These are phyloP conservation scores for Solanum lignicaule DNA, from an alignment of 257 asterid genomes.

Conservation along the genomic window DNA sequence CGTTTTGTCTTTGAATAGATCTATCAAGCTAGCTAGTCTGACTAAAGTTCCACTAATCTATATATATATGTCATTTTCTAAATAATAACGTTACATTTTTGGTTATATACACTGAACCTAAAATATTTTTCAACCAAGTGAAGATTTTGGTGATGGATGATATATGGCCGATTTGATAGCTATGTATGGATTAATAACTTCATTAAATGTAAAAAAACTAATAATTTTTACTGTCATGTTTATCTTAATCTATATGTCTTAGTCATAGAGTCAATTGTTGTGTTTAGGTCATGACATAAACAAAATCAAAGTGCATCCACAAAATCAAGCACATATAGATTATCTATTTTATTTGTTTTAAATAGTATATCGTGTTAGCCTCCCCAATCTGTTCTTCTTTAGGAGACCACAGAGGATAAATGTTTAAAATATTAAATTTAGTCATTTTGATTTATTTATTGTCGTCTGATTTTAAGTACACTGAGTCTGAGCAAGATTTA, in stretches of 20 bases:
- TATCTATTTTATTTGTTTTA: not conserved
- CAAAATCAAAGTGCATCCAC: not conserved
- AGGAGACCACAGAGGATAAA: not conserved
- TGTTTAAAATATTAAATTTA: not conserved
- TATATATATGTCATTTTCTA: not conserved
- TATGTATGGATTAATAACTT: not conserved
- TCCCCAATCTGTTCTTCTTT: not conserved
- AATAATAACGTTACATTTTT: not conserved
- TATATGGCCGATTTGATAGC: slow-evolving; percentile 3
- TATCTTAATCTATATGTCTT: not conserved
- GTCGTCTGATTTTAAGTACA: not conserved
- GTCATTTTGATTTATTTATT: not conserved
- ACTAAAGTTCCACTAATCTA: not conserved
- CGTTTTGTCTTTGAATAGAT: not conserved
- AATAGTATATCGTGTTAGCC: not conserved
- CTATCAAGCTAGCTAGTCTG: not conserved
- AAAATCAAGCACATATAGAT: not conserved
- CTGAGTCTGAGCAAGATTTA: not conserved
- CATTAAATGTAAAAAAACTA: not conserved
- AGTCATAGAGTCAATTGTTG: slow-evolving; percentile 2
- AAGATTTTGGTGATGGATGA: not conserved
- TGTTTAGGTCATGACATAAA: slow-evolving; percentile 4
- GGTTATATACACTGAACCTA: not conserved
- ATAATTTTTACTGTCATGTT: not conserved
- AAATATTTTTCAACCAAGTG: not conserved